These are phyloP conservation scores for Amesomyces nigricolor DNA, from an alignment of 2,329 filamentous ascomycete genomes.

Conservation along the genomic window DNA sequence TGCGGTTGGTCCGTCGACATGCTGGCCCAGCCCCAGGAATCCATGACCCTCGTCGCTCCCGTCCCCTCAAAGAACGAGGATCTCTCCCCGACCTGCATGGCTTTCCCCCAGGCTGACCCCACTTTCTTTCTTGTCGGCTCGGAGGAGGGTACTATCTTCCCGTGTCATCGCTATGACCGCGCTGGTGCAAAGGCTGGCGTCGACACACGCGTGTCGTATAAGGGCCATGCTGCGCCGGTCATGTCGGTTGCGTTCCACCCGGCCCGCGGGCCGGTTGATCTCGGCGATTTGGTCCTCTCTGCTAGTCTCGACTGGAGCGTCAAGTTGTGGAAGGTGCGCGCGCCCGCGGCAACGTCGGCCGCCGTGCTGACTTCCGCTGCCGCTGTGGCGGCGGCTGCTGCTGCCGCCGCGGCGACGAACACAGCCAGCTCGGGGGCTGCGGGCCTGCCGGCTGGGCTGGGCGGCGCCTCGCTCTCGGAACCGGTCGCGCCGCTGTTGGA, in stretches of 20 bases:
- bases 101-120: slow-evolving; percentile 89
- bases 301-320: slow-evolving; percentile 94
- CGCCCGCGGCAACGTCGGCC: slow-evolving; percentile 66
- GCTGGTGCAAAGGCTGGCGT: slow-evolving; percentile 95
- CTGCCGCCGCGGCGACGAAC: not conserved
- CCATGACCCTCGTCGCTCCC: slow-evolving; percentile 80
- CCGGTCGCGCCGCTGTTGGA: slow-evolving; percentile 72
- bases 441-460: slow-evolving; percentile 28
- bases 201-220: slow-evolving; percentile 81
- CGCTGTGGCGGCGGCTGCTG: not conserved
- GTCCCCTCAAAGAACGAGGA: slow-evolving; percentile 88
- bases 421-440: slow-evolving; percentile 40
- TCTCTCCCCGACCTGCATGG: slow-evolving; percentile 87
- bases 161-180: slow-evolving; percentile 94
- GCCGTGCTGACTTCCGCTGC: slow-evolving; percentile 33
- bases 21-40: slow-evolving; percentile 92
- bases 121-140: slow-evolving; percentile 97
- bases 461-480: slow-evolving; percentile 36
- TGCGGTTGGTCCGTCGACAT: slow-evolving; percentile 98
- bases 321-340: slow-evolving; percentile 91
- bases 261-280: slow-evolving; percentile 82
- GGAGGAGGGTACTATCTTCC: slow-evolving; percentile 93
- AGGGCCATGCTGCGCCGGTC: slow-evolving; percentile 85
- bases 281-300: slow-evolving; percentile 89
- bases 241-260: slow-evolving; percentile 97